Percentiles rank a stretch among this genome's conserved stretches.
phyloP scores from a whole-genome alignment of 768 basidiomycete genomes.

The Suillus clintonianus region DNA sequence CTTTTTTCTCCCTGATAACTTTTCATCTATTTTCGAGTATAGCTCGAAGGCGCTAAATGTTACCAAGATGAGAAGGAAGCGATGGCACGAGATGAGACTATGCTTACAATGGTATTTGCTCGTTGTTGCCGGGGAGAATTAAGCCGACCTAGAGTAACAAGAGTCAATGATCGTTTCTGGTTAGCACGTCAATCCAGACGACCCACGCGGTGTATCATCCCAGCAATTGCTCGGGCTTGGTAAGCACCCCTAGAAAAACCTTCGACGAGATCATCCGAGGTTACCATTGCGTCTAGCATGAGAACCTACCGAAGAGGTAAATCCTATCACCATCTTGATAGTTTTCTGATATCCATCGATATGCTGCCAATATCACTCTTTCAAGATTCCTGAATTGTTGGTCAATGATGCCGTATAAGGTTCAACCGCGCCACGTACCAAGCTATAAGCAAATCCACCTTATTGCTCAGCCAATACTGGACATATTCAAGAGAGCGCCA shows the following conservation, averaged over 20 bases:
- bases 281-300: neutral
- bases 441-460: conserved; percentile 33
- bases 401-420: neutral
- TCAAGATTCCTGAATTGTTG: conserved; percentile 29
- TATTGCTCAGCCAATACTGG: conserved; percentile 21
- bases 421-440: conserved; percentile 16
- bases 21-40: conserved; percentile 16
- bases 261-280: conserved; percentile 5
- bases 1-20: neutral
- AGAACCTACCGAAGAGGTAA: conserved; percentile 37
- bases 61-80: neutral
- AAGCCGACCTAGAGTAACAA: conserved; percentile 31
- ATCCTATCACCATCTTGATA: conserved; percentile 33
- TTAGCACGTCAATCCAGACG: neutral
- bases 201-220: conserved; percentile 37
- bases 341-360: conserved; percentile 35
- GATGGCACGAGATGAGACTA: neutral
- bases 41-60: conserved; percentile 31
- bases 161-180: neutral
- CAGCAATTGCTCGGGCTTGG: conserved; percentile 39
- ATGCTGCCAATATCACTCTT: conserved; percentile 27
- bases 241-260: conserved; percentile 47
- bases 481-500: conserved; percentile 15
- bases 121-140: conserved; percentile 32
- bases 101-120: conserved; percentile 37